Conservation (phyloP, 169 alveolate species). For the Babesia caballi region DNA sequence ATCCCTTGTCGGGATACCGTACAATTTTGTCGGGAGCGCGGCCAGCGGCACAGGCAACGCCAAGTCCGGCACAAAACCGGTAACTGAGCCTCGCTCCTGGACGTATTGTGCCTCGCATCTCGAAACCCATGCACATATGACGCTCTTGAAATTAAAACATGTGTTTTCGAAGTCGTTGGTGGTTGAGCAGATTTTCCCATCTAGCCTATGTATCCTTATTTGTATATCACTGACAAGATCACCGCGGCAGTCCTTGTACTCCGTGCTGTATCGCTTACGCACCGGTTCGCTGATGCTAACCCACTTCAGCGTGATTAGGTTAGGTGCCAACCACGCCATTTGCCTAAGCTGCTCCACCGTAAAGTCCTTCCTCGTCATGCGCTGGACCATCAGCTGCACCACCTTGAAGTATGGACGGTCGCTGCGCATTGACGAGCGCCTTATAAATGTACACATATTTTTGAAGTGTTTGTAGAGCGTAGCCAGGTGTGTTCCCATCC, state of each 20-base stretch:
- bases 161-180: constrained; percentile 41
- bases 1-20: background rate
- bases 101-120: constrained; percentile 27
- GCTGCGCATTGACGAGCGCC: constrained; percentile 53
- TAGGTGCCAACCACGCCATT: constrained; percentile 61
- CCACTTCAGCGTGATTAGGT: constrained; percentile 42
- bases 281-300: constrained; percentile 21
- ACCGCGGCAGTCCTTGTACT: constrained; percentile 40
- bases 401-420: constrained; percentile 56
- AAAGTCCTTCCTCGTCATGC: constrained; percentile 47
- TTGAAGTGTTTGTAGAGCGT: constrained; percentile 51
- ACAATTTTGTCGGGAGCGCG: constrained; percentile 2
- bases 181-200: constrained; percentile 27
- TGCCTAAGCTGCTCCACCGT: constrained; percentile 48
- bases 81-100: constrained; percentile 1
- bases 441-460: constrained; percentile 48
- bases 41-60: constrained; percentile 30
- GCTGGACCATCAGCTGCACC: constrained; percentile 49
- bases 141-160: constrained; percentile 32
- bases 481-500: constrained; percentile 15
- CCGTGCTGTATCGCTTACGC: constrained; percentile 23
- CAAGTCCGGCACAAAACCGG: constrained; percentile 25
- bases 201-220: constrained; percentile 34
- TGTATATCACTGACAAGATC: constrained; percentile 25
- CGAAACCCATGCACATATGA: constrained; percentile 43